phyloP scores from a whole-genome alignment of 805 yeast species.

The Myxozyma neglecta region DNA sequence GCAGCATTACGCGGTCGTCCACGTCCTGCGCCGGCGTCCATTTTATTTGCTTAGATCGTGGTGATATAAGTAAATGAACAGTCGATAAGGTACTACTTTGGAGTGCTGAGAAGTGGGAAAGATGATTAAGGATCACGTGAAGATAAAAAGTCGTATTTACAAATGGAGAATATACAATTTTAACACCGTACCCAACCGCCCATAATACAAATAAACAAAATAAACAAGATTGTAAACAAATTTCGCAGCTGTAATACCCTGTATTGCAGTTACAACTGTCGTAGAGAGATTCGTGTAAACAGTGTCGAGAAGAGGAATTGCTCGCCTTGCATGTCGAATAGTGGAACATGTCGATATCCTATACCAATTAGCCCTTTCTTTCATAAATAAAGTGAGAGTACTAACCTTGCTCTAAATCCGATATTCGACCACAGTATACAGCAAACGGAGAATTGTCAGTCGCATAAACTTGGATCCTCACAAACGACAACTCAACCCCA shows the following conservation, averaged over 20 bases:
- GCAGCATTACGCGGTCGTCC: conserved; percentile 10
- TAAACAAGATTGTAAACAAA: too few relatives aligned
- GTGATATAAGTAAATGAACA: too few relatives aligned
- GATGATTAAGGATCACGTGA: too few relatives aligned
- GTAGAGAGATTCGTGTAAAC: conserved; percentile 42
- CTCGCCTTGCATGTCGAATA: conserved; percentile 79
- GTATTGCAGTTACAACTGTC: background rate
- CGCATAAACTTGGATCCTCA: conserved; percentile 40
- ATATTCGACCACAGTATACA: conserved; percentile 57
- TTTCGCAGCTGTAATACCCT: too few relatives aligned
- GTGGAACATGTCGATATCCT: conserved; percentile 69
- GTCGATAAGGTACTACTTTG: too few relatives aligned
- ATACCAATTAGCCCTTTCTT: too few relatives aligned
- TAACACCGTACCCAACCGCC: too few relatives aligned
- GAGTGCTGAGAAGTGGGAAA: too few relatives aligned
- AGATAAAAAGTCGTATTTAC: too few relatives aligned
- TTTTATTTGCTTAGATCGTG: background rate
- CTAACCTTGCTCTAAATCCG: conserved; percentile 64
- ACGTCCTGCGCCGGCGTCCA: background rate
- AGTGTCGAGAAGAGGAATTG: conserved; percentile 62
- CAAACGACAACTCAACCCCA: conserved; percentile 40
- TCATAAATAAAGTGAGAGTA: background rate
- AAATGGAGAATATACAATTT: too few relatives aligned
- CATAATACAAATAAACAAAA: too few relatives aligned
- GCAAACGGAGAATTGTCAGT: conserved; percentile 50